Conservation (phyloP, 805 yeast species). For the Kuraishia molischiana region DNA sequence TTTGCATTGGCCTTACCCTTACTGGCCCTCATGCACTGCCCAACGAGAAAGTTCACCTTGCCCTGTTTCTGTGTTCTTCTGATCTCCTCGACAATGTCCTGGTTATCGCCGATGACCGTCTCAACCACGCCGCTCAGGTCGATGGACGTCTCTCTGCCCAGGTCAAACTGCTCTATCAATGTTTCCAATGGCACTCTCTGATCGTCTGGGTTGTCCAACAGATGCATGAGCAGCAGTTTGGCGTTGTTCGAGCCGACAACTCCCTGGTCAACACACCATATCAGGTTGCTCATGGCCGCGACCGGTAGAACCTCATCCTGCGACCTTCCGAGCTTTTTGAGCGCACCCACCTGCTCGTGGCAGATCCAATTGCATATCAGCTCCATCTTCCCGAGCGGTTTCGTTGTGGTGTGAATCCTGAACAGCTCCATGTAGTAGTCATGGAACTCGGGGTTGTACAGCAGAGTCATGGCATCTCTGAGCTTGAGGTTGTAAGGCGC, state of each 20-base stretch:
- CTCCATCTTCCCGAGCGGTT: slow-evolving; percentile 19
- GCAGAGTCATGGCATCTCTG: slow-evolving; percentile 67
- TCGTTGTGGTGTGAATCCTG: slow-evolving; percentile 6
- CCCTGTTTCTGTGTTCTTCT: not conserved
- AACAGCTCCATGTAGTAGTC: slow-evolving; percentile 42
- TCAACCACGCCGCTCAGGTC: slow-evolving; percentile 12
- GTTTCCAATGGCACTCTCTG: slow-evolving; percentile 20
- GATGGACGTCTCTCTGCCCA: slow-evolving; percentile 21
- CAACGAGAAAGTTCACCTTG: slow-evolving; percentile 53
- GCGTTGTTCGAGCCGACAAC: slow-evolving; percentile 61
- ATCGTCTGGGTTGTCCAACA: slow-evolving; percentile 40
- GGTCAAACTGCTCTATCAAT: slow-evolving; percentile 45
- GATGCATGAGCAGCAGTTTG: slow-evolving; percentile 50
- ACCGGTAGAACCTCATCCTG: slow-evolving; percentile 26
- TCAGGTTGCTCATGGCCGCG: slow-evolving; percentile 40
- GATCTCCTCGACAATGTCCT: slow-evolving; percentile 14
- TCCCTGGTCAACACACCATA: slow-evolving; percentile 34
- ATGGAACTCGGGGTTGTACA: slow-evolving; percentile 38
- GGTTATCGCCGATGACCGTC: slow-evolving; percentile 22
- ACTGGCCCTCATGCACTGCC: slow-evolving; percentile 72
- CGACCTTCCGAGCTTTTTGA: slow-evolving; percentile 37
- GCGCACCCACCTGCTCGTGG: slow-evolving; percentile 68
- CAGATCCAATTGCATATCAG: slow-evolving; percentile 64
- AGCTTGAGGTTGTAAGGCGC: slow-evolving; percentile 48
- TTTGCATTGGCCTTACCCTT: slow-evolving; percentile 46